Conservation (phyloP, 1,284 basidiomycete genomes). For the Entoloma clypeatum region DNA sequence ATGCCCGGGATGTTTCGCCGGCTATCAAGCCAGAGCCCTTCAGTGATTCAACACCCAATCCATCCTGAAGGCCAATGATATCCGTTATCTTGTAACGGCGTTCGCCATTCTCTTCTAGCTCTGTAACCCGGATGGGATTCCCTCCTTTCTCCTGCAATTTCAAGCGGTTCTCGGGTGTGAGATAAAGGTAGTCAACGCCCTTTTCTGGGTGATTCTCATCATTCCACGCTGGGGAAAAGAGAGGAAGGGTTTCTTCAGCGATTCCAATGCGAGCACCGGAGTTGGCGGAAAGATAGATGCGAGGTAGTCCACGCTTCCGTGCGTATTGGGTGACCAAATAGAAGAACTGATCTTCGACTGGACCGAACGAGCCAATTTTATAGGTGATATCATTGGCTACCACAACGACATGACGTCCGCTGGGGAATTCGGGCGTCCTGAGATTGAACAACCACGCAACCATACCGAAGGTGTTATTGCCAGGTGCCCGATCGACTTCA, state of each 20-base stretch:
- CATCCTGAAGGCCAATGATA: constrained; percentile 94
- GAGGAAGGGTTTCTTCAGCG: constrained; percentile 86
- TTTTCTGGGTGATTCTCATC: constrained; percentile 83
- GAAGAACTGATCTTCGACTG: constrained; percentile 95
- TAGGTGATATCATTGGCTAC: constrained; percentile 99
- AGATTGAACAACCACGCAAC: constrained; percentile 96
- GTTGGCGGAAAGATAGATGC: constrained; percentile 98
- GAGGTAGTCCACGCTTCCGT: constrained; percentile 82
- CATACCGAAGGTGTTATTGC: constrained; percentile 97
- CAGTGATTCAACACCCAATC: constrained; percentile 97
- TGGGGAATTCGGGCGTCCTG: constrained; percentile 90
- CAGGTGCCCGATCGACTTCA: constrained; percentile 89
- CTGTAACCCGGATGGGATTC: constrained; percentile 76
- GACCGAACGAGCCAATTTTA: constrained; percentile 98
- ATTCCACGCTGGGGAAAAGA: constrained; percentile 94
- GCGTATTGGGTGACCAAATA: constrained; percentile 94
- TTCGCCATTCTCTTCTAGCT: constrained; percentile 86
- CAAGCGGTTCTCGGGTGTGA: constrained; percentile 82
- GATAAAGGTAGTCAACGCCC: constrained; percentile 95
- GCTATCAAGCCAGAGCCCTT: constrained; percentile 97
- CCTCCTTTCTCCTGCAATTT: constrained; percentile 81
- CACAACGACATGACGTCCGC: constrained; percentile 84
- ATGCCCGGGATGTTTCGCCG: constrained; percentile 96
- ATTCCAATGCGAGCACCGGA: constrained; percentile 96
- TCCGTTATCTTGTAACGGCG: constrained; percentile 92